A percentile compares a stretch with the other conserved stretches of the same genome.
phyloP scores from a whole-genome alignment of 805 yeast genomes.

The Starmerella apicola region DNA sequence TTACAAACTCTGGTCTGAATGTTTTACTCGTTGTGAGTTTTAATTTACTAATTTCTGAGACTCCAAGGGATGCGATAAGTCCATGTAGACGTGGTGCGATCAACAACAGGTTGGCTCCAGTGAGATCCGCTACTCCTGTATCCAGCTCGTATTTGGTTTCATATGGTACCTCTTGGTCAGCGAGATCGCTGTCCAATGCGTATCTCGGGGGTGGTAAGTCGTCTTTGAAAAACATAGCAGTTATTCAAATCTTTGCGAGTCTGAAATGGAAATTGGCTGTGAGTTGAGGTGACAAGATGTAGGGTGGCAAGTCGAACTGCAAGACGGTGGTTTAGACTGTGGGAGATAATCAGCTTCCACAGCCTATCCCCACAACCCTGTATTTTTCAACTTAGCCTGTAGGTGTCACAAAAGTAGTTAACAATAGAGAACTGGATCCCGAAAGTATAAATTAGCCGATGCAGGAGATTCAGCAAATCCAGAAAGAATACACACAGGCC shows the following conservation, averaged over 20 bases:
- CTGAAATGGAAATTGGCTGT: too few species aligned
- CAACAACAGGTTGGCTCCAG: slow-evolving; percentile 4
- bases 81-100: slow-evolving; percentile 10
- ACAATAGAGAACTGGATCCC: background rate
- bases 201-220: slow-evolving; percentile 43
- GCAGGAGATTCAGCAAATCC: slow-evolving; percentile 17
- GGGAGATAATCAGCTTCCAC: too few species aligned
- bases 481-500: slow-evolving; percentile 33
- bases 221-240: slow-evolving; percentile 25
- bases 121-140: background rate
- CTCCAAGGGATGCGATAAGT: slow-evolving; percentile 3
- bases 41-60: background rate
- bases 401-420: too few species aligned
- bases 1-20: background rate
- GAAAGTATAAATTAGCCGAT: too few species aligned
- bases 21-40: background rate
- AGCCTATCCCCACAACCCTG: too few species aligned
- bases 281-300: too few species aligned
- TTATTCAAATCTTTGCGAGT: too few species aligned
- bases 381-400: too few species aligned
- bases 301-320: too few species aligned
- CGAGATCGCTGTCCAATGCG: slow-evolving; percentile 35
- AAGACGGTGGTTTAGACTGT: too few species aligned
- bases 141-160: slow-evolving; percentile 2
- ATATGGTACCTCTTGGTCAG: slow-evolving; percentile 15